phyloP scores from a whole-genome alignment of 2,329 filamentous ascomycete species.

The Alternaria sp. region DNA sequence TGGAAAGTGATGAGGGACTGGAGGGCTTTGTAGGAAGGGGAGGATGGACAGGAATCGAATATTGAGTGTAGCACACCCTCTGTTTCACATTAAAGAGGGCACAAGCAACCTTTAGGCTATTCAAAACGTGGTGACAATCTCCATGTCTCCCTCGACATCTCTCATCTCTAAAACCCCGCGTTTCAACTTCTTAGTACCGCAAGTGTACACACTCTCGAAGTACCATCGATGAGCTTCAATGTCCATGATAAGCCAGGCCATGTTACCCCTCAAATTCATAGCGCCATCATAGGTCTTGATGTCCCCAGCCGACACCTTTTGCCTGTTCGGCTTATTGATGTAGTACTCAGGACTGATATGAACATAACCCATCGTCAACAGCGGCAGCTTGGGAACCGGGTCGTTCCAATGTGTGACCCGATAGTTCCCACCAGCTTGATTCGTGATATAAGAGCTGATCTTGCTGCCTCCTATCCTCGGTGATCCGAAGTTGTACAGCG shows the following conservation, averaged over 20 bases:
- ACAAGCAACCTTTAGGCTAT: neutral
- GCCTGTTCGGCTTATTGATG: slow-evolving; percentile 37
- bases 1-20: neutral
- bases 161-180: slow-evolving; percentile 18
- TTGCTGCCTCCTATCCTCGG: slow-evolving; percentile 71
- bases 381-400: slow-evolving; percentile 72
- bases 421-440: slow-evolving; percentile 64
- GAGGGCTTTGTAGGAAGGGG: neutral
- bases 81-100: neutral
- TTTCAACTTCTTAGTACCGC: slow-evolving; percentile 26
- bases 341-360: slow-evolving; percentile 77
- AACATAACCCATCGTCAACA: slow-evolving; percentile 67
- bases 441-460: slow-evolving; percentile 66
- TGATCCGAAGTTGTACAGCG: slow-evolving; percentile 69
- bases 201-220: slow-evolving; percentile 36
- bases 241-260: slow-evolving; percentile 39
- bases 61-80: neutral
- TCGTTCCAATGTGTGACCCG: slow-evolving; percentile 75
- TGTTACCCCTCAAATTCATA: slow-evolving; percentile 42
- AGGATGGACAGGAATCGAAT: neutral
- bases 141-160: slow-evolving; percentile 16
- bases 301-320: slow-evolving; percentile 30
- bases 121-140: slow-evolving; percentile 26
- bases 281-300: slow-evolving; percentile 35
- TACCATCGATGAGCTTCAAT: slow-evolving; percentile 50